phyloP scores from a whole-genome alignment of 2,329 filamentous ascomycete species.

The Ophiostoma pallidulum region DNA sequence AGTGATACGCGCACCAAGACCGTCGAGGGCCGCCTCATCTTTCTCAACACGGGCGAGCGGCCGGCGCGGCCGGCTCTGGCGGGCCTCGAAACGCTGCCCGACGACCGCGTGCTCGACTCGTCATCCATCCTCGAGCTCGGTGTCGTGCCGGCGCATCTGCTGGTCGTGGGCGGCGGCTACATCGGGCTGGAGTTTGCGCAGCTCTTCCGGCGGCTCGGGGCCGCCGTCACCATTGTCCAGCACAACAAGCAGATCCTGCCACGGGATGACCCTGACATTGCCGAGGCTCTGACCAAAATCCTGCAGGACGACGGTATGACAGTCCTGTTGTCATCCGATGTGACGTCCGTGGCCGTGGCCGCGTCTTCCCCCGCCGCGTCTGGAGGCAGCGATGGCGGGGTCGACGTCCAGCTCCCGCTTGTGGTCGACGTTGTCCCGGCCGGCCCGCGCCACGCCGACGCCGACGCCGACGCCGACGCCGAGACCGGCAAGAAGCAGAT shows the following conservation, averaged over 20 bases:
- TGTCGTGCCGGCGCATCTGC: slow-evolving; percentile 36
- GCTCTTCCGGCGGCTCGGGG: slow-evolving; percentile 39
- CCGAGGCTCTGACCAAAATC: slow-evolving; percentile 32
- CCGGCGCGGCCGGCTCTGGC: slow-evolving; percentile 29
- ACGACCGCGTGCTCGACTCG: slow-evolving; percentile 33
- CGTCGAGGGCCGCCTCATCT: slow-evolving; percentile 30
- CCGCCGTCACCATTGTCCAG: slow-evolving; percentile 40
- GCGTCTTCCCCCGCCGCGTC: too few relatives aligned
- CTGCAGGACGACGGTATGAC: slow-evolving; percentile 34
- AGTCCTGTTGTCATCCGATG: slow-evolving; percentile 24
- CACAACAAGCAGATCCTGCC: slow-evolving; percentile 32
- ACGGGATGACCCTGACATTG: slow-evolving; percentile 39
- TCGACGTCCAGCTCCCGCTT: background rate
- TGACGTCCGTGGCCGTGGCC: slow-evolving; percentile 22
- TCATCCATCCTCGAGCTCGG: slow-evolving; percentile 38
- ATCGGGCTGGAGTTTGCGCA: slow-evolving; percentile 46
- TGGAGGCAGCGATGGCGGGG: slow-evolving; percentile 5
- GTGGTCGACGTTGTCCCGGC: slow-evolving; percentile 12
- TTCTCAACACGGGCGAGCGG: slow-evolving; percentile 38
- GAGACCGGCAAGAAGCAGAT: slow-evolving; percentile 16
- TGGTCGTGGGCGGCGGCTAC: slow-evolving; percentile 44
- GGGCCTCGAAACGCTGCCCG: slow-evolving; percentile 28
- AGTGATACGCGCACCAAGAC: slow-evolving; percentile 22
- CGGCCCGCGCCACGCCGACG: slow-evolving; percentile 3
- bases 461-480: too few relatives aligned